Conservation (phyloP, 2,329 filamentous ascomycete genomes). For the Sporothrix protearum region DNA sequence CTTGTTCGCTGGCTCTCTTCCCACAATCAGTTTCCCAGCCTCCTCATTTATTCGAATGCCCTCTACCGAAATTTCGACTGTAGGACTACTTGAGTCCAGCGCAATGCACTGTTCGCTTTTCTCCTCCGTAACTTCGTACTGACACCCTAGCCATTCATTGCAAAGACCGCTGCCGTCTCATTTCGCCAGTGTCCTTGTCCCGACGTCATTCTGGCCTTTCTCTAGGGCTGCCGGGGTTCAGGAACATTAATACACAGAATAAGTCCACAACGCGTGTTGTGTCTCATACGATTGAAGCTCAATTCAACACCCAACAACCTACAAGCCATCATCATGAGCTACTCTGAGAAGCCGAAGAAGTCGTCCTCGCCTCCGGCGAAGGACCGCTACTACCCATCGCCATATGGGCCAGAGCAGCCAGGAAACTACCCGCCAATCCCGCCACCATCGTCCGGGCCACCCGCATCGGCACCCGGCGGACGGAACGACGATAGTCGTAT, state of each 20-base stretch:
- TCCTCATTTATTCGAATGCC: background rate
- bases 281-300: background rate
- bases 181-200: background rate
- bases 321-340: background rate
- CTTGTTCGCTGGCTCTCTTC: background rate
- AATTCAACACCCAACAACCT: background rate
- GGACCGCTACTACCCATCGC: background rate
- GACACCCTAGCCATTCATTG: background rate
- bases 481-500: background rate
- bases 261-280: background rate
- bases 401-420: conserved; percentile 12
- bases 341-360: conserved; percentile 4
- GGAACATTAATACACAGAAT: background rate
- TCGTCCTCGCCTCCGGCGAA: background rate
- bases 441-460: background rate
- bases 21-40: background rate
- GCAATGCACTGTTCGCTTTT: background rate
- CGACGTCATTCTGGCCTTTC: background rate
- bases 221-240: background rate
- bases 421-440: conserved; percentile 16
- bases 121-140: too few species aligned
- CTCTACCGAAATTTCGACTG: background rate
- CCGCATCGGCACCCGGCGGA: conserved; percentile 7
- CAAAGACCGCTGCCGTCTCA: background rate
- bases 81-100: background rate